phyloP scores from a whole-genome alignment of 2,329 filamentous ascomycete species.

The Ploettnerulaceae sp. region DNA sequence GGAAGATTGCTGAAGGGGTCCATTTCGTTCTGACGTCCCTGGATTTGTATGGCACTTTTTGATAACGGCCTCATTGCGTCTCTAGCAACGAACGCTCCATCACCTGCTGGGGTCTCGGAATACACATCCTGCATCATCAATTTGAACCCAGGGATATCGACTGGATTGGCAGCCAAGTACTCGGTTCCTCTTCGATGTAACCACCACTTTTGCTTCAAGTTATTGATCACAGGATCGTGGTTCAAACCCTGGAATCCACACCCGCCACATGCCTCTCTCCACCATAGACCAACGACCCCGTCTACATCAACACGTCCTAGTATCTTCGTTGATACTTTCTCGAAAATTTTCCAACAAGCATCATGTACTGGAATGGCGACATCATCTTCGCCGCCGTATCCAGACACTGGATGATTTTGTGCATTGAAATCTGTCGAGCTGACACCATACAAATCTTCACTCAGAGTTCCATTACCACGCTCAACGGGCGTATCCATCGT shows the following conservation, averaged over 20 bases:
- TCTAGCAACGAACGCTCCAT: background rate
- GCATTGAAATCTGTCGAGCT: background rate
- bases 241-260: conserved; percentile 14
- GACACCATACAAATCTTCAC: conserved; percentile 2
- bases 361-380: conserved; percentile 13
- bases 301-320: conserved; percentile 16
- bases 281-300: conserved; percentile 16
- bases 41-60: background rate
- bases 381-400: background rate
- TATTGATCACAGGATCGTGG: conserved; percentile 1
- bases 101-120: background rate
- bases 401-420: background rate
- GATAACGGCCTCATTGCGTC: background rate
- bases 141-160: conserved; percentile 11
- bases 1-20: conserved; percentile 9
- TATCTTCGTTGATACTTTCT: conserved; percentile 8
- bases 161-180: conserved; percentile 15
- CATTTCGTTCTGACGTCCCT: background rate
- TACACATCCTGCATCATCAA: background rate
- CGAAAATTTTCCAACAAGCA: conserved; percentile 21
- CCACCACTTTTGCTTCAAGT: conserved; percentile 9
- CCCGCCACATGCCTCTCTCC: conserved; percentile 6
- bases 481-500: background rate
- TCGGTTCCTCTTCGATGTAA: conserved; percentile 13
- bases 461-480: background rate